Percentiles rank a stretch among this genome's conserved stretches.
Conservation (phyloP, 2,329 filamentous ascomycete species). For the Sporothrix humicola region DNA sequence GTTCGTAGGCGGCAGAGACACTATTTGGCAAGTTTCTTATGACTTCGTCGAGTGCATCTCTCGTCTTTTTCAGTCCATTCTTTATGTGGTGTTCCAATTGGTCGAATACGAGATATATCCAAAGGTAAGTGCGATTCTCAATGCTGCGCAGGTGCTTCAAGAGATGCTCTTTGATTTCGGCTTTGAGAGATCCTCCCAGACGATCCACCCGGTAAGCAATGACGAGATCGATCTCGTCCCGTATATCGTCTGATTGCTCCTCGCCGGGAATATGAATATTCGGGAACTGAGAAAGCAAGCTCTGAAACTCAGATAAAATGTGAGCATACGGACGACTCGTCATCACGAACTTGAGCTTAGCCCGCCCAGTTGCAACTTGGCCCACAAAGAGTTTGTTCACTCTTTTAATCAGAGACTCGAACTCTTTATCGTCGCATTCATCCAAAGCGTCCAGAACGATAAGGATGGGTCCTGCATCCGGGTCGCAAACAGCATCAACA, state of each 20-base stretch:
- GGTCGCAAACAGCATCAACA: conserved; percentile 40
- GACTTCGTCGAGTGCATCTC: conserved; percentile 34
- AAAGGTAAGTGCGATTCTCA: conserved; percentile 48
- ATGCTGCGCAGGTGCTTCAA: conserved; percentile 35
- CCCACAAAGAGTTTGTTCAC: background rate
- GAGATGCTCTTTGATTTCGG: conserved; percentile 29
- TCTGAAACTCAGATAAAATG: conserved; percentile 31
- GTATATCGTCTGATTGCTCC: conserved; percentile 30
- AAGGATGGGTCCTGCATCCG: conserved; percentile 42
- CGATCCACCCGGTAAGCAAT: conserved; percentile 28
- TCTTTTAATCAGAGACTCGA: background rate
- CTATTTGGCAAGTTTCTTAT: conserved; percentile 39
- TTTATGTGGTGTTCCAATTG: conserved; percentile 1
- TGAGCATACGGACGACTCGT: conserved; percentile 32
- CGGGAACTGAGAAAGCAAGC: conserved; percentile 12
- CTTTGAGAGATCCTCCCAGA: background rate
- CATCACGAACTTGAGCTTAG: conserved; percentile 27
- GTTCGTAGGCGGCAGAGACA: conserved; percentile 39
- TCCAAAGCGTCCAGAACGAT: conserved; percentile 51
- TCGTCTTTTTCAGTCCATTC: conserved; percentile 32
- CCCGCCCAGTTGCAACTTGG: background rate
- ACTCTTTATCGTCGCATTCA: conserved; percentile 36
- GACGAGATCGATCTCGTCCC: conserved; percentile 30
- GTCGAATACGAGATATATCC: conserved; percentile 47
- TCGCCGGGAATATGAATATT: conserved; percentile 33